Evolutionary conservation across 2,329 filamentous ascomycete species (phyloP).

Genomic region (Akanthomyces dipterigenus): DNA sequence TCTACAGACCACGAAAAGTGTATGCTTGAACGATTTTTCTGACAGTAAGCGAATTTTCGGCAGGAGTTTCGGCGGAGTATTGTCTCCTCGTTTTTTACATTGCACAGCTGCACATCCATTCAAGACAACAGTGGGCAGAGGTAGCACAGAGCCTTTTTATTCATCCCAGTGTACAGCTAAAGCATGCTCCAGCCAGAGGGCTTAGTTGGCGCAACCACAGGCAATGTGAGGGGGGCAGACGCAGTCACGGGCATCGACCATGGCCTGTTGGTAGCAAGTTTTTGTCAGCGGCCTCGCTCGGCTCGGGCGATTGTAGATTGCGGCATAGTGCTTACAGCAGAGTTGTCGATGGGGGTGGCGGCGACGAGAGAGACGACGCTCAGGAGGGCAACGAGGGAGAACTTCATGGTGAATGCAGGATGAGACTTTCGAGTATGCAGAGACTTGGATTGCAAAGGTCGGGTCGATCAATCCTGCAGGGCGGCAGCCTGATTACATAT

Average conservation of each 20-base stretch:
- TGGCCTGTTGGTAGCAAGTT: background rate
- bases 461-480: background rate
- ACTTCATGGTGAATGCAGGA: background rate
- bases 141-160: no score
- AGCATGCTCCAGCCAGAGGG: no score
- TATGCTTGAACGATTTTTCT: no score
- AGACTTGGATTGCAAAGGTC: background rate
- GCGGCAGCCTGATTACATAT: background rate
- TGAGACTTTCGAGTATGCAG: background rate
- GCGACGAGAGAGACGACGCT: background rate
- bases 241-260: background rate
- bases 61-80: no score
- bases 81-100: no score
- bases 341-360: background rate
- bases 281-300: background rate
- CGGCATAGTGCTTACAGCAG: background rate
- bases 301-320: background rate
- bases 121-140: no score
- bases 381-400: conserved; percentile 3
- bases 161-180: no score
- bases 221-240: conserved; percentile 1
- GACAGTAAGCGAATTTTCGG: no score
- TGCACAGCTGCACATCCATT: no score
- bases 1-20: no score
- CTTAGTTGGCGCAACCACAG: conserved; percentile 1